Percentiles rank a stretch among this genome's conserved stretches.
phyloP scores from a whole-genome alignment of 75 land plant species.

The Cryptomeria japonica region DNA sequence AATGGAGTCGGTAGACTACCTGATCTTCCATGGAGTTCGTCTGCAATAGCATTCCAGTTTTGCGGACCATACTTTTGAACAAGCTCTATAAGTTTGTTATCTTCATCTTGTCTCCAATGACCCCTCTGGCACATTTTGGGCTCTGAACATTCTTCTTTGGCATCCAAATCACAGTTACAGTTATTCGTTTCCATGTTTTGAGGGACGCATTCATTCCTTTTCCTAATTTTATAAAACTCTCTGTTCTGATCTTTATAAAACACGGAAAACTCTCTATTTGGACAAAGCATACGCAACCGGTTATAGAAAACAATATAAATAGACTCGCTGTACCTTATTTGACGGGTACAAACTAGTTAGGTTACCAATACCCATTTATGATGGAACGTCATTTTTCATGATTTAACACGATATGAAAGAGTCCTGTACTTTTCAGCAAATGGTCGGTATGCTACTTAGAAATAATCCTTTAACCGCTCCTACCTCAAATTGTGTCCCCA shows the following conservation, averaged over 20 bases:
- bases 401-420: constrained; percentile 7
- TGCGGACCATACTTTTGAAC: constrained; percentile 53
- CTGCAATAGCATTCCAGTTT: constrained; percentile 61
- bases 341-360: background rate
- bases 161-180: background rate
- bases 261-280: no score
- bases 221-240: background rate
- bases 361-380: background rate
- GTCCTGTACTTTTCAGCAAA: background rate
- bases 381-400: constrained; percentile 10
- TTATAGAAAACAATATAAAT: background rate
- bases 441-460: background rate
- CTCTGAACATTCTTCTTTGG: background rate
- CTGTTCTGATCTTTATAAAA: background rate
- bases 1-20: background rate
- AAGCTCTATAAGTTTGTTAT: constrained; percentile 29
- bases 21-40: constrained; percentile 24
- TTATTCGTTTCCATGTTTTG: background rate
- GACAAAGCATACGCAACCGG: no score
- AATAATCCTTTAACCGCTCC: background rate
- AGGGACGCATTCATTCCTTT: background rate
- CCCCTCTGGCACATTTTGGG: constrained; percentile 33
- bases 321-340: background rate
- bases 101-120: constrained; percentile 40
- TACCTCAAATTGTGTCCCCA: background rate